Evolutionary conservation across 805 yeast genomes (phyloP), one percentile per base, ranked within the genome.

Genomic region (Pichia thaimueangensis): DNA sequence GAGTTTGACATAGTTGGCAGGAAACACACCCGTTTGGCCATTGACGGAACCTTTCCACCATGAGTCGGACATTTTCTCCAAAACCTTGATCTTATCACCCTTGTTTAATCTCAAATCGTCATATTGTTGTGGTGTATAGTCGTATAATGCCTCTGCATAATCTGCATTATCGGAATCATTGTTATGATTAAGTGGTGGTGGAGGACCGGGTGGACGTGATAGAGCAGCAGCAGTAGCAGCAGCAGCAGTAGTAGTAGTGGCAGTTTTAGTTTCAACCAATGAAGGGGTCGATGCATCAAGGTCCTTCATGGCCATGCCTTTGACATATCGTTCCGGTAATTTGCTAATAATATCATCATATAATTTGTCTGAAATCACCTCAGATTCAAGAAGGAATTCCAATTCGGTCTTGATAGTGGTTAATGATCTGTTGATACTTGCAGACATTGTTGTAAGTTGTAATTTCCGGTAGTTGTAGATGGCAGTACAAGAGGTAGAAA

Each of bases 21-120:
- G 98, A 67, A 93, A 89, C 57, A 89, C 80, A 33, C 97, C 98
- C 7, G 74, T 72, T 25, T 62, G 60, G 5, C 76, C 74, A 45
- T 75, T 71, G 34, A 70, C 59, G 15, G 67, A 65, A 36, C 98
- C 98, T 57, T 76, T 82, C 85, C 93, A 88, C 98, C 98, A 91
- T 57, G 88, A 91, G 30, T 74, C 71, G 17, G 91, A 84, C 37
- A 82, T 70, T 54, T 78, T 84, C 57, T 88, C 95, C 6, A 77
- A 43, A 5, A 93, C 76, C 25, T 74, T 73, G 37, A 93, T 60
- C 54, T 73, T 78, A 48, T 83, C 91, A 42, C 94, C 97, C 30
- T 65, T 70, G 28, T 52, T 54, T 16, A 91, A 68, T 8, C 59
- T 64, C 53, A 91, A 65, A 61, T 91, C 98, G 27, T 80, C 91